Base-by-base conservation (phyloP, 768 basidiomycete genomes). In the Trametopsis cervina region DNA sequence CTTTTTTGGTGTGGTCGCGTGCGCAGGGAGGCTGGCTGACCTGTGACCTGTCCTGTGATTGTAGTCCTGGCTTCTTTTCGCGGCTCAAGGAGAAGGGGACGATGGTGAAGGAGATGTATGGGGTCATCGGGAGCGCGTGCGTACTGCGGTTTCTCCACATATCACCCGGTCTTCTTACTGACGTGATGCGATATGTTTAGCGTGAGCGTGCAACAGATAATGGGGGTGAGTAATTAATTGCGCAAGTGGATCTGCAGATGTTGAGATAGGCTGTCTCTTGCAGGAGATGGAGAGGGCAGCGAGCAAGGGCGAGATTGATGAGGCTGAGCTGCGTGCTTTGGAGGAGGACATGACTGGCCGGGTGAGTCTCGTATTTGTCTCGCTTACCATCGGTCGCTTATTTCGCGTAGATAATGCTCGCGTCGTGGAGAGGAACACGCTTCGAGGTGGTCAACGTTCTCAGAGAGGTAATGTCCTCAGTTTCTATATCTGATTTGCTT, bases 391-490 rank as follows among this genome's bases (percentile, higher is more conserved):
- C 36, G 46, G 29, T 27, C 44, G 33, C 42, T 47, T 36, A 35
- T 37, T 9, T 33, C 39, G 6, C 24, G 18, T 37, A 89, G 83
- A 92, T 96, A 61, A 78, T 98, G 69, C 81, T 98, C 23, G 95
- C 94, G 4, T 95, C 95, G 21, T 99, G 96, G 96, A 83, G 93
- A 49, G 96, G 95, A 12, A 95, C 94, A 2, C 81, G 94, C 44
- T 81, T 97, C 61, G 96, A 99, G 68, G 92, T 98, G 36, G 78
- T 87, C 18, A 87, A 91, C 58, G 91, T 97, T 12, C 72, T 95
- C 41, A 78, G 91, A 43, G 83, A 89, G 72, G 79, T 72, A 40
- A 42, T 58, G 13, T 15, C 3, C 4, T 24, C 22, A 22, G 3
- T 22, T 12, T 23, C 15, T 10, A 13, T 10, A 13, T 39, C 13